Evolutionary conservation across 345 rosid genomes (phyloP).

Genomic region (Eucalyptus marginata): DNA sequence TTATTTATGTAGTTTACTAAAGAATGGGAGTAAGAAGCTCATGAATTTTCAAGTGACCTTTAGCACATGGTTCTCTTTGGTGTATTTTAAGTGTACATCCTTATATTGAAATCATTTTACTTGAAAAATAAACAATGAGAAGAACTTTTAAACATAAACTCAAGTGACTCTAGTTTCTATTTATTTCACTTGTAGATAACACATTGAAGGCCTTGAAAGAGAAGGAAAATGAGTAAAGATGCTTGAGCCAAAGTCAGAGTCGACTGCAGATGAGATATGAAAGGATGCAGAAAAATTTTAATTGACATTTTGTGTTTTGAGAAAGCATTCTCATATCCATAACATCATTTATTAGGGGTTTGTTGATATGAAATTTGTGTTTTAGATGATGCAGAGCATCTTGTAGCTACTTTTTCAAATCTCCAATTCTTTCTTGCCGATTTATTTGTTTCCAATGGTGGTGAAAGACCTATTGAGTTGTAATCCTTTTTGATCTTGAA

Average conservation of each 20-base stretch:
- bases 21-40: no score
- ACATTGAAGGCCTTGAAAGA: conserved; percentile 59
- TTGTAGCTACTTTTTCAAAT: background rate
- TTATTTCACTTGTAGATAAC: conserved; percentile 22
- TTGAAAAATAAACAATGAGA: background rate
- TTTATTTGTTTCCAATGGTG: background rate
- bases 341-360: conserved; percentile 4
- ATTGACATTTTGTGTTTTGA: conserved; percentile 80
- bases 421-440: background rate
- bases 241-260: conserved; percentile 79
- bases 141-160: background rate
- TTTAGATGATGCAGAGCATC: background rate
- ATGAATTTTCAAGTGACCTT: background rate
- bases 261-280: conserved; percentile 55
- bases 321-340: conserved; percentile 91
- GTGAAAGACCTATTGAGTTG: background rate
- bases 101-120: background rate
- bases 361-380: background rate
- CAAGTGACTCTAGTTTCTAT: background rate
- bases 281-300: conserved; percentile 85
- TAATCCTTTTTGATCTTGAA: background rate
- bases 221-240: conserved; percentile 49
- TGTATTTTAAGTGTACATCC: background rate
- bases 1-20: no score
- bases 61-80: background rate